Evolutionary conservation across 2,329 filamentous ascomycete species (phyloP).

Genomic region (Akanthomyces muscarius): DNA sequence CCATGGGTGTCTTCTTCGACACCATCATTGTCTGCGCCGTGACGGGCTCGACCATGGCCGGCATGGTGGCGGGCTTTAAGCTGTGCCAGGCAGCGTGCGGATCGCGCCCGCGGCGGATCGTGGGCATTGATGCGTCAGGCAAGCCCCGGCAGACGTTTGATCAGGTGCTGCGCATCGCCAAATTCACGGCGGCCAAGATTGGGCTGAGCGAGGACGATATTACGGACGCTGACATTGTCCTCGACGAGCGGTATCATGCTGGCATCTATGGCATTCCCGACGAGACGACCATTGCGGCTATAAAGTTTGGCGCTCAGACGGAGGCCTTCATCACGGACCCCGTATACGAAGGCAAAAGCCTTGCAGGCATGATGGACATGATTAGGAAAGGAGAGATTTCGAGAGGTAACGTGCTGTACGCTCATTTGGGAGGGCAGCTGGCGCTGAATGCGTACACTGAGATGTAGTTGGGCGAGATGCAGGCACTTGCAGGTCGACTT

Average conservation of each 20-base stretch:
- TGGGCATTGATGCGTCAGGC: constrained; percentile 58
- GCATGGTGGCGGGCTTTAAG: constrained; percentile 71
- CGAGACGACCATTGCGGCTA: constrained; percentile 61
- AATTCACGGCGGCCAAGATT: constrained; percentile 58
- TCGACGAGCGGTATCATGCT: constrained; percentile 61
- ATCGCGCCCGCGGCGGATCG: constrained; percentile 48
- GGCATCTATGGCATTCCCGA: constrained; percentile 66
- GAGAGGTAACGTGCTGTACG: constrained; percentile 65
- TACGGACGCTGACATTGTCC: constrained; percentile 55
- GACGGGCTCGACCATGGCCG: constrained; percentile 66
- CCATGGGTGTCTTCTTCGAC: constrained; percentile 61
- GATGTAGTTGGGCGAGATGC: neutral
- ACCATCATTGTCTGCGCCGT: constrained; percentile 66
- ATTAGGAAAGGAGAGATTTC: constrained; percentile 59
- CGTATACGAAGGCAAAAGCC: constrained; percentile 72
- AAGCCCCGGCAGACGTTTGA: constrained; percentile 53
- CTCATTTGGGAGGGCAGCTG: constrained; percentile 66
- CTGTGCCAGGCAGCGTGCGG: constrained; percentile 46
- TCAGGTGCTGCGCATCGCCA: constrained; percentile 64
- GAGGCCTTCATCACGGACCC: constrained; percentile 73
- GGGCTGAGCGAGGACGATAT: constrained; percentile 58
- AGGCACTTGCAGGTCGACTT: neutral
- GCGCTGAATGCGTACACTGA: constrained; percentile 63
- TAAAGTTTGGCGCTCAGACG: constrained; percentile 62
- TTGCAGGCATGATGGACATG: constrained; percentile 68